Conservation (phyloP, 1,284 basidiomycete genomes). For the Boletellus deceptivus region DNA sequence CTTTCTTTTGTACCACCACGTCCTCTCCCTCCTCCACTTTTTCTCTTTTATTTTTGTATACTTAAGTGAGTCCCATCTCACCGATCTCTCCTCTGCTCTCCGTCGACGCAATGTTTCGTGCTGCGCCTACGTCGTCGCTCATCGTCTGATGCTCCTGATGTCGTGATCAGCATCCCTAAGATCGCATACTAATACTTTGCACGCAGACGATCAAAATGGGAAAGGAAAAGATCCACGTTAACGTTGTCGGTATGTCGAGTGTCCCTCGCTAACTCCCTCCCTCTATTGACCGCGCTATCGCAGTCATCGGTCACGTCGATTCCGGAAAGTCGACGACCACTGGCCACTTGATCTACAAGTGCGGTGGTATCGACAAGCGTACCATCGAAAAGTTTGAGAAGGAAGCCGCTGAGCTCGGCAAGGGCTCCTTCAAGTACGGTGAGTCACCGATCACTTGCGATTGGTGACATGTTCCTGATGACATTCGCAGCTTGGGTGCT, state of each 20-base stretch:
- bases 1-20: conserved; percentile 52
- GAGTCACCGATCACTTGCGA: conserved; percentile 33
- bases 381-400: conserved; percentile 99
- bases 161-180: conserved; percentile 24
- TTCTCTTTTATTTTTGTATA: conserved; percentile 37
- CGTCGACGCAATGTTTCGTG: conserved; percentile 2
- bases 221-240: conserved; percentile 88
- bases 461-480: conserved; percentile 20
- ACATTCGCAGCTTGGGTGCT: conserved; percentile 87
- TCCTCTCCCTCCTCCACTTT: conserved; percentile 39
- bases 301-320: conserved; percentile 97
- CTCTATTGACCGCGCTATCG: conserved; percentile 34
- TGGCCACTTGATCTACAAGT: conserved; percentile 99
- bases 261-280: background rate
- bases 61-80: conserved; percentile 44
- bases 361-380: conserved; percentile 99
- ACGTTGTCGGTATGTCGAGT: conserved; percentile 79
- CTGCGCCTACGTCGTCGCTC: conserved; percentile 13
- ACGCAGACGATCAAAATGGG: conserved; percentile 72
- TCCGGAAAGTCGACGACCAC: conserved; percentile 99
- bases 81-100: background rate
- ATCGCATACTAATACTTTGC: conserved; percentile 26
- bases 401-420: conserved; percentile 99
- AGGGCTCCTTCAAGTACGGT: conserved; percentile 99
- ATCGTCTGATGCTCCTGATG: conserved; percentile 25